Base-by-base conservation (phyloP, 75 land plant genomes). In the Sequoiadendron giganteum region DNA sequence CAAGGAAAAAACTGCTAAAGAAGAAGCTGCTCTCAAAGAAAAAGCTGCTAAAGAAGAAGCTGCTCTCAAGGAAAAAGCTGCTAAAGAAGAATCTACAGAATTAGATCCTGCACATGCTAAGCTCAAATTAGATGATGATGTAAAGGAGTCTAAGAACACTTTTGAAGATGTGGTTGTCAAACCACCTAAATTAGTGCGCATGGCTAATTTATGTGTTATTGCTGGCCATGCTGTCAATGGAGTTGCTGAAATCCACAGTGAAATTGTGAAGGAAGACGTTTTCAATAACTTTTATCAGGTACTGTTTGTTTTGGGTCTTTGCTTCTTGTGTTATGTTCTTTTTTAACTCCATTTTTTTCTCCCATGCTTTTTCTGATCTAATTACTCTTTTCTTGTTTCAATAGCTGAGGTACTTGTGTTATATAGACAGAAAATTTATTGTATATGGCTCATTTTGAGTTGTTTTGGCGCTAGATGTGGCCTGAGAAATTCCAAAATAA, bases 171-270 rank as follows among this genome's bases (percentile, higher is more conserved):
- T 89, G 54, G 90, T 81, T 45, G 92, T 91, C 21, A 89, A 90
- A 40, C 89, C 89, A 49, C 94, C 98, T 84, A 91, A 91, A 84
- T 82, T 92, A 87, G 97, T 98, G 43, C 92, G 97, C 36, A 98
- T 98, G 99, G 99, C 99, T 79, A 97, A 97, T 86, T 90, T 98
- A 34, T 97, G 96, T 93, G 96, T 97, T 87, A 96, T 98, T 85
- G 96, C 95, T 76, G 97, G 99, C 40, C 99, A 98, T 88, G 93
- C 93, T 77, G 99, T 98, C 2, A 98, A 98, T 93, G 99, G 99
- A 52, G 99, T 98, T 88, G 99, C 99, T 73, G 96, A 91, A 70
- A 98, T 98, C 89, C 99, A 98, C 85, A 97, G 97, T 90, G 96
- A 97, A 76, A 98, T 98, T 78, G 99, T 98, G 36, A 98, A 95